These are phyloP conservation scores for Suillus alpinus DNA, from an alignment of 768 basidiomycete species.

Conservation along the genomic window DNA sequence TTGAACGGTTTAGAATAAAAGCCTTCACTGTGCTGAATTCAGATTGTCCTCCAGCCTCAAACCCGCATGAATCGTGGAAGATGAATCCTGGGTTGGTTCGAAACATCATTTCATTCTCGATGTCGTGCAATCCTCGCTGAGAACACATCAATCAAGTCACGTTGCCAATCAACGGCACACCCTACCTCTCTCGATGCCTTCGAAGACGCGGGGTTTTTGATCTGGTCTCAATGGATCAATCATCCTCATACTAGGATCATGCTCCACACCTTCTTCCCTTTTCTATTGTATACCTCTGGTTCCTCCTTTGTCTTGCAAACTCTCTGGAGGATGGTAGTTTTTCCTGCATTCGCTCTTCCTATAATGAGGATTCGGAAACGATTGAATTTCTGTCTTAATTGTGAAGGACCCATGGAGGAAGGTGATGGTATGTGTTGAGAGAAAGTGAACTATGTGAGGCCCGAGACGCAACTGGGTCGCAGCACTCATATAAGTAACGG, in stretches of 20 bases:
- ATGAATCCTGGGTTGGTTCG: constrained; percentile 31
- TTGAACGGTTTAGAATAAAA: constrained; percentile 30
- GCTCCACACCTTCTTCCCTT: constrained; percentile 17
- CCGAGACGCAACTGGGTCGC: too few relatives aligned
- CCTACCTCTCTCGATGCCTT: constrained; percentile 4
- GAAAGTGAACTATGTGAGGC: too few relatives aligned
- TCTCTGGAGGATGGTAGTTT: constrained; percentile 38
- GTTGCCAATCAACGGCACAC: too few relatives aligned
- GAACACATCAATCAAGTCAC: too few relatives aligned
- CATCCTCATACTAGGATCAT: background rate
- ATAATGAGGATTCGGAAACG: constrained; percentile 40
- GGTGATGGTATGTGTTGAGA: background rate
- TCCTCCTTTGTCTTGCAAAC: constrained; percentile 35
- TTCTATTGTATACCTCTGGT: constrained; percentile 24
- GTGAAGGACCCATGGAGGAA: background rate
- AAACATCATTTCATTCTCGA: constrained; percentile 29
- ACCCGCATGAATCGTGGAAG: constrained; percentile 43
- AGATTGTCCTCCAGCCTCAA: constrained; percentile 33
- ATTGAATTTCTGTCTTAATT: background rate
- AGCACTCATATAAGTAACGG: too few relatives aligned
- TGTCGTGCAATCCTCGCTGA: constrained; percentile 14
- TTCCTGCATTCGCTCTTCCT: constrained; percentile 39
- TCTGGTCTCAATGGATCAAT: background rate
- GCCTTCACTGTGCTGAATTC: constrained; percentile 28
- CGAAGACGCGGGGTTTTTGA: background rate